These are phyloP conservation scores for Metschnikowia reukaufii DNA, from an alignment of 805 yeast genomes.

Conservation along the genomic window DNA sequence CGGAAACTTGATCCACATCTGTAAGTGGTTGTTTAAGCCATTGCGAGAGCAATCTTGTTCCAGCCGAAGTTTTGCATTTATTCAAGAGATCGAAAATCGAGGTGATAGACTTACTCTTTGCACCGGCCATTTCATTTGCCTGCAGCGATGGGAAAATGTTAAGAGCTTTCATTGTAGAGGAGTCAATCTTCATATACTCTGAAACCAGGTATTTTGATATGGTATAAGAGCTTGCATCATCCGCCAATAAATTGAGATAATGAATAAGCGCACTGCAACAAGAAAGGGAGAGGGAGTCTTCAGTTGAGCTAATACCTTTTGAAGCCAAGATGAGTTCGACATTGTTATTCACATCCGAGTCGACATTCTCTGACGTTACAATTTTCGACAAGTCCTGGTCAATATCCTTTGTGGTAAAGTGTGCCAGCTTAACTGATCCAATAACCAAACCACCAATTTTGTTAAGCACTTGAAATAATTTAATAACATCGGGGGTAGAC, in stretches of 20 bases:
- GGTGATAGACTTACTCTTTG: slow-evolving; percentile 27
- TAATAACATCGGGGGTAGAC: slow-evolving; percentile 50
- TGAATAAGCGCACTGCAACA: slow-evolving; percentile 68
- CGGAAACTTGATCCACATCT: slow-evolving; percentile 53
- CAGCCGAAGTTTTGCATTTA: slow-evolving; percentile 87
- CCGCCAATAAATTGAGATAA: slow-evolving; percentile 67
- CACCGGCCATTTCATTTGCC: slow-evolving; percentile 15
- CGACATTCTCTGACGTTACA: slow-evolving; percentile 38
- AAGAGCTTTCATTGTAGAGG: slow-evolving; percentile 84
- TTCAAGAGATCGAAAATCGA: slow-evolving; percentile 83
- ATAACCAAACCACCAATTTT: slow-evolving; percentile 71
- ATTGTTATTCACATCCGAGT: slow-evolving; percentile 28
- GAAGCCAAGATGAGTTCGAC: slow-evolving; percentile 51
- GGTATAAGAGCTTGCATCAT: slow-evolving; percentile 54
- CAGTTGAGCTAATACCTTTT: slow-evolving; percentile 48
- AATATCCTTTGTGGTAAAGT: slow-evolving; percentile 63
- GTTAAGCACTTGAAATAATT: slow-evolving; percentile 69
- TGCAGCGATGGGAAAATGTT: slow-evolving; percentile 67
- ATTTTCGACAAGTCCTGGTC: slow-evolving; percentile 78
- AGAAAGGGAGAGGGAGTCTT: slow-evolving; percentile 51
- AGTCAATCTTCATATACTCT: slow-evolving; percentile 87
- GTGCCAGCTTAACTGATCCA: slow-evolving; percentile 56
- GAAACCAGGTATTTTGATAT: slow-evolving; percentile 67
- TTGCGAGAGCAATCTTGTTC: slow-evolving; percentile 80
- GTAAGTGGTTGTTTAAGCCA: slow-evolving; percentile 97